Evolutionary conservation across 1,139 yeast genomes (phyloP), one percentile per base, ranked within the genome.

Genomic region (Trichomonascaceae sp.): DNA sequence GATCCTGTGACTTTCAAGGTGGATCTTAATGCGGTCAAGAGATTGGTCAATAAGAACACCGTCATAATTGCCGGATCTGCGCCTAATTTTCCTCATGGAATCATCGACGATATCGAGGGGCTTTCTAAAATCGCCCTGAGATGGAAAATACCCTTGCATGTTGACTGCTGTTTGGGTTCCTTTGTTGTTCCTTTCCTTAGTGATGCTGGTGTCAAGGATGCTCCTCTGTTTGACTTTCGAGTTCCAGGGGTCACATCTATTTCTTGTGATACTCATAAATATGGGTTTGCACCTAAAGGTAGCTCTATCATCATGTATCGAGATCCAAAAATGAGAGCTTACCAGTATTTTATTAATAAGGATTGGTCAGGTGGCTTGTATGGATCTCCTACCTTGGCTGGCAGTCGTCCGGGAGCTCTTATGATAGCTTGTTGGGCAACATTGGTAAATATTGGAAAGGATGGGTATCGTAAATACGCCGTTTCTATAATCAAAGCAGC

Each of bases 351-450:
- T 68, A 79, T 91, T 38, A 79, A 83, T 55, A 75, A 90, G 1
- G 88, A 84, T 57, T 93, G 99, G 99, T 77, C 84, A 8, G 99
- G 99, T 47, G 99, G 99, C 1, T 75, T 93, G 65, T 93, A 93
- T 66, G 99, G 97, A 0, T 89, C 97, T 0, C 97, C 98, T 1
- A 93, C 98, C 0, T 74, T 93, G 52, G 98, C 98, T 0, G 99
- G 99, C 0, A 88, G 96, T 9, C 81, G 98, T 60, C 98, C 98
- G 0, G 99, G 99, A 53, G 98, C 98, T 0, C 75, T 93, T 51
- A 87, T 90, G 79, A 98, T 87, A 15, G 98, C 97, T 0, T 91
- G 98, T 68, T 93, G 98, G 98, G 95, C 96, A 0, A 90, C 97
- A 0, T 73, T 93, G 75, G 72, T 91, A 51, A 77, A 78, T 59